phyloP scores from a whole-genome alignment of 805 yeast species.

The Danielia oregonensis region DNA sequence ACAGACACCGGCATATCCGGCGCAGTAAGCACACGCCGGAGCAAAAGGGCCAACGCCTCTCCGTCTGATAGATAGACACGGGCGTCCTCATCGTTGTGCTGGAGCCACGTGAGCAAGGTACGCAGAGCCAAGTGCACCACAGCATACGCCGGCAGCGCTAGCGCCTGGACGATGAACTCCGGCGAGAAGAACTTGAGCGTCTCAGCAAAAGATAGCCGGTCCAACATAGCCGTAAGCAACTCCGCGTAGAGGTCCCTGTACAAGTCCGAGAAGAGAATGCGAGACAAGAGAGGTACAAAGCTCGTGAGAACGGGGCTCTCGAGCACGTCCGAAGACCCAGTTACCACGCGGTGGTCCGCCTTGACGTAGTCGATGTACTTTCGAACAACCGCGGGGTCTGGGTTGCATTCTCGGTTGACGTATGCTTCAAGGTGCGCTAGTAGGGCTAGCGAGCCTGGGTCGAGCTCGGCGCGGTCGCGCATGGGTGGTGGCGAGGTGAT shows the following conservation, averaged over 20 bases:
- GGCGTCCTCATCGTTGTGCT: not conserved
- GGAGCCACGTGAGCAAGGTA: not conserved
- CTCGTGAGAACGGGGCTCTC: conserved; percentile 9
- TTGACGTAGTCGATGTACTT: not conserved
- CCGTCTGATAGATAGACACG: not conserved
- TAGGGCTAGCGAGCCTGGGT: not conserved
- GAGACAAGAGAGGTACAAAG: conserved; percentile 8
- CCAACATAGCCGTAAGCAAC: conserved; percentile 5
- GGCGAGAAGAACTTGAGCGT: conserved; percentile 6
- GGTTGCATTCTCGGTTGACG: not conserved
- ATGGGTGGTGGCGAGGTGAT: not conserved
- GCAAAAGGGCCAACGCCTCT: not conserved
- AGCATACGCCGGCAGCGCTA: not conserved
- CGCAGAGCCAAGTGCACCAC: conserved; percentile 1
- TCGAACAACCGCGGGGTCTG: not conserved
- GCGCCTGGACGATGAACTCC: conserved; percentile 3
- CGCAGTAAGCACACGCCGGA: not conserved
- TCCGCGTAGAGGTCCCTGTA: conserved; percentile 1
- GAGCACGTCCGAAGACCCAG: conserved; percentile 2
- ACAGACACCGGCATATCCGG: not conserved
- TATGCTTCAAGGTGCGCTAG: not conserved
- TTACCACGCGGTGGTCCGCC: not conserved
- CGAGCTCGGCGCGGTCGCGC: conserved; percentile 1
- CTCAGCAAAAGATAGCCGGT: conserved; percentile 6
- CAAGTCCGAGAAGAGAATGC: conserved; percentile 2